phyloP scores from a whole-genome alignment of 2,329 filamentous ascomycete genomes.

The Cercospora citrullina region DNA sequence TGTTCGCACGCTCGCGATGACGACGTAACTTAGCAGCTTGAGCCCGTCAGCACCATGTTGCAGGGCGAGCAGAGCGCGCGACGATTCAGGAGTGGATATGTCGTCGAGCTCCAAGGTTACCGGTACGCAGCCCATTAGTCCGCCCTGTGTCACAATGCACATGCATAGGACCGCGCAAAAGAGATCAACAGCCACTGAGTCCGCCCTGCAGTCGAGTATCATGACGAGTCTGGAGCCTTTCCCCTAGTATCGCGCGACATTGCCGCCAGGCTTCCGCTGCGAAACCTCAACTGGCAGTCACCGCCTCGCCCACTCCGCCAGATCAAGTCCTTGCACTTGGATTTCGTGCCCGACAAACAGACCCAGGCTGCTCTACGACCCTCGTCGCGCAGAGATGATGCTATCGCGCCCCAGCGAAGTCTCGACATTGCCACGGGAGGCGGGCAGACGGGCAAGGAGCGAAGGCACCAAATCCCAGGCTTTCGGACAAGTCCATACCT shows the following conservation, averaged over 20 bases:
- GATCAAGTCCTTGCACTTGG: conserved; percentile 88
- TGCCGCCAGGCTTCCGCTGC: conserved; percentile 75
- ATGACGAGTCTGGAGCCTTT: conserved; percentile 88
- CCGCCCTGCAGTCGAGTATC: conserved; percentile 77
- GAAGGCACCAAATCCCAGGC: conserved; percentile 93
- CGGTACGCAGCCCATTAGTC: conserved; percentile 37
- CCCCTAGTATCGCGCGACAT: conserved; percentile 77
- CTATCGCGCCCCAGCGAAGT: conserved; percentile 37
- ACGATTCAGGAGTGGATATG: conserved; percentile 24
- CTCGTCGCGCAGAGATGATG: conserved; percentile 23
- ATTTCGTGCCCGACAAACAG: conserved; percentile 63
- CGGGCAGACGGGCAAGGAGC: conserved; percentile 49
- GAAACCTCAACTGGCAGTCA: conserved; percentile 96
- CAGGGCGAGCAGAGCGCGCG: conserved; percentile 1
- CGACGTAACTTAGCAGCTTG: background rate
- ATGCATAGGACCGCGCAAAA: background rate
- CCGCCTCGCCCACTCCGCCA: conserved; percentile 87
- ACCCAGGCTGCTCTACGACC: conserved; percentile 32
- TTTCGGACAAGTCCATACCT: conserved; percentile 90
- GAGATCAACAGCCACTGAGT: conserved; percentile 16
- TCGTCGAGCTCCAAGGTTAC: conserved; percentile 52
- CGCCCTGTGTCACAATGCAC: background rate
- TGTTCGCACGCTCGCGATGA: background rate
- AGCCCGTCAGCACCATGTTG: conserved; percentile 6
- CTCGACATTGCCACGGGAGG: conserved; percentile 46